Conservation (phyloP, 495 filamentous ascomycete genomes). For the Elaphomyces granulatus region DNA sequence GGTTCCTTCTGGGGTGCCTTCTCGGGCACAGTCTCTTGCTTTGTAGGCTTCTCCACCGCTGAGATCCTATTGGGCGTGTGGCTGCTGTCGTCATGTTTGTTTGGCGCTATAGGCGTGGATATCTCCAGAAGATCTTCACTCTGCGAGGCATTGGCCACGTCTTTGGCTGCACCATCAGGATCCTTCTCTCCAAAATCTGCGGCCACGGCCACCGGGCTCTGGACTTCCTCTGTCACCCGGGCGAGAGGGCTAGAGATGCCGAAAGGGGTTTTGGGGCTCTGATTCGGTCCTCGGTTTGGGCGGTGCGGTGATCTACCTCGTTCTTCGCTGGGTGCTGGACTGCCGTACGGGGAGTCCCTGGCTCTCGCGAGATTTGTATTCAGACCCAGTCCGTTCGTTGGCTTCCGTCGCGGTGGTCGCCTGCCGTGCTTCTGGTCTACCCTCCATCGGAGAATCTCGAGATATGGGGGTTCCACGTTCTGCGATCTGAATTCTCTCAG, state of each 20-base stretch:
- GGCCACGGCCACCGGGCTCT: slow-evolving; percentile 23
- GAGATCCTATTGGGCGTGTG: neutral
- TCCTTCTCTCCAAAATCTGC: slow-evolving; percentile 16
- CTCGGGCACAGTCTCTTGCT: slow-evolving; percentile 21
- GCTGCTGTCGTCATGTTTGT: slow-evolving; percentile 28
- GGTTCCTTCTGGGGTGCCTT: slow-evolving; percentile 21
- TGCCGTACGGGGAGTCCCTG: slow-evolving; percentile 38
- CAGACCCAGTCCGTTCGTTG: slow-evolving; percentile 26
- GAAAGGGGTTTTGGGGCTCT: slow-evolving; percentile 36
- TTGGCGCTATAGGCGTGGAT: slow-evolving; percentile 26
- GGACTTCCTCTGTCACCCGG: slow-evolving; percentile 36
- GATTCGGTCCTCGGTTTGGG: slow-evolving; percentile 29
- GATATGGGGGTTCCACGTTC: slow-evolving; percentile 82
- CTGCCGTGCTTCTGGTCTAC: slow-evolving; percentile 89
- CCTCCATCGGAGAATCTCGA: slow-evolving; percentile 89
- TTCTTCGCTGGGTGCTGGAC: slow-evolving; percentile 35
- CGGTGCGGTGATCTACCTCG: slow-evolving; percentile 41
- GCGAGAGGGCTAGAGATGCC: slow-evolving; percentile 40
- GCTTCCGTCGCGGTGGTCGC: slow-evolving; percentile 31
- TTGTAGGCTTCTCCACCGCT: slow-evolving; percentile 11
- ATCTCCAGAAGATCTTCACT: slow-evolving; percentile 33
- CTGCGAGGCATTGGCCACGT: slow-evolving; percentile 16
- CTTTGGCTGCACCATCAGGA: slow-evolving; percentile 18
- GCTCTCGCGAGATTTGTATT: slow-evolving; percentile 23
- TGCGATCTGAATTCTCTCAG: slow-evolving; percentile 77